These are phyloP conservation scores for Tricholoma flavovirens DNA, from an alignment of 768 basidiomycete species.

Conservation along the genomic window DNA sequence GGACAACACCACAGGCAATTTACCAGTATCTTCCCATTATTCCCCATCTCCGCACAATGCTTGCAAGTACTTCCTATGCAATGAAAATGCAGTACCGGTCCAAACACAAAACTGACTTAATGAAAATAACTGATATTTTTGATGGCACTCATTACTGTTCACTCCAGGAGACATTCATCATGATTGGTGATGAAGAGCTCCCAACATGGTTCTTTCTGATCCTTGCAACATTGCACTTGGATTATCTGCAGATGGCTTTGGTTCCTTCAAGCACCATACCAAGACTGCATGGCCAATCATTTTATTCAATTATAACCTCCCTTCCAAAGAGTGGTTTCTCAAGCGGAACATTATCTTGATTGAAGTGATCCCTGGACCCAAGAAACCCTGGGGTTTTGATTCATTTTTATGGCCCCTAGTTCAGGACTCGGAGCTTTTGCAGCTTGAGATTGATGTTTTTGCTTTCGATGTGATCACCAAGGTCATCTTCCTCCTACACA, in stretches of 20 bases:
- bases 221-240: constrained; percentile 26
- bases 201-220: constrained; percentile 30
- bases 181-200: constrained; percentile 18
- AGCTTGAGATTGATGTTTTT: no score
- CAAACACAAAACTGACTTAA: no score
- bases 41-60: no score
- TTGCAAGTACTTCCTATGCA: no score
- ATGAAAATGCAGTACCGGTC: no score
- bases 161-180: constrained; percentile 17
- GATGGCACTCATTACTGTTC: no score
- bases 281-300: constrained; percentile 34
- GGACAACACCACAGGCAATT: no score
- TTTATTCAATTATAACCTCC: constrained; percentile 19
- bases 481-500: constrained; percentile 10
- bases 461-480: constrained; percentile 10
- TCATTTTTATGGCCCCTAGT: no score
- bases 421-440: no score
- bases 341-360: constrained; percentile 9
- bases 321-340: constrained; percentile 23
- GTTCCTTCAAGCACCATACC: constrained; percentile 23
- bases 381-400: constrained; percentile 18
- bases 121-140: no score
- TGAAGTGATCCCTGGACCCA: constrained; percentile 36
- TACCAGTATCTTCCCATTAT: no score
- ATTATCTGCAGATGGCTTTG: constrained; percentile 33